Evolutionary conservation across 495 filamentous ascomycete genomes (phyloP).

Genomic region (Astrocystis sublimbata): DNA sequence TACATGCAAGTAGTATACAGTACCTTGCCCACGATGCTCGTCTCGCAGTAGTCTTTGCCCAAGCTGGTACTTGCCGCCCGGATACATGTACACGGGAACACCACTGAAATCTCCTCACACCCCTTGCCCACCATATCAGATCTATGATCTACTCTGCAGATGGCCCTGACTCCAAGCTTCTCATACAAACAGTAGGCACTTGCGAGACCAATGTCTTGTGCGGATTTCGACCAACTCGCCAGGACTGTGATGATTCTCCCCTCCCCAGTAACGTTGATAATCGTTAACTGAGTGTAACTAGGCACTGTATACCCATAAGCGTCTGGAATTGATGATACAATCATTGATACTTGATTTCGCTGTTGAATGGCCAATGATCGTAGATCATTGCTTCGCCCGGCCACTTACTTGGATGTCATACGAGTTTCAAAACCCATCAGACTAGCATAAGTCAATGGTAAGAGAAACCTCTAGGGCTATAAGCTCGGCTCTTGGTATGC

Average conservation of each 20-base stretch:
- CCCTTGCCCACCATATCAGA: slow-evolving; percentile 13
- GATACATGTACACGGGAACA: slow-evolving; percentile 6
- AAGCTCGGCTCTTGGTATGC: neutral
- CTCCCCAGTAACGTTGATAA: neutral
- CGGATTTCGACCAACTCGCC: neutral
- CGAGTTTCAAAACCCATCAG: neutral
- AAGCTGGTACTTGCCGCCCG: neutral
- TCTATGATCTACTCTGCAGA: slow-evolving; percentile 18
- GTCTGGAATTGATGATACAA: neutral
- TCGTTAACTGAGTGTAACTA: neutral
- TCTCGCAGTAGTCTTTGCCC: neutral
- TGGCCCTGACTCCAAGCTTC: neutral
- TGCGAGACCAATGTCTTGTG: neutral
- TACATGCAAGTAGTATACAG: neutral
- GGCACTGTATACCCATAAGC: neutral
- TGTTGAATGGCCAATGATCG: neutral
- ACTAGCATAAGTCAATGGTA: neutral
- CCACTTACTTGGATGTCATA: neutral
- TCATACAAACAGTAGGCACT: neutral
- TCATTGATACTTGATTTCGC: neutral
- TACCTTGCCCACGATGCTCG: neutral
- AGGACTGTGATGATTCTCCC: neutral
- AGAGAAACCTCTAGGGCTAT: neutral
- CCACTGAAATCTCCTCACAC: neutral
- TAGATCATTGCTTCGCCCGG: no score